These are phyloP conservation scores for Gynostemma pentaphyllum DNA, from an alignment of 306 rosid species.

Conservation along the genomic window DNA sequence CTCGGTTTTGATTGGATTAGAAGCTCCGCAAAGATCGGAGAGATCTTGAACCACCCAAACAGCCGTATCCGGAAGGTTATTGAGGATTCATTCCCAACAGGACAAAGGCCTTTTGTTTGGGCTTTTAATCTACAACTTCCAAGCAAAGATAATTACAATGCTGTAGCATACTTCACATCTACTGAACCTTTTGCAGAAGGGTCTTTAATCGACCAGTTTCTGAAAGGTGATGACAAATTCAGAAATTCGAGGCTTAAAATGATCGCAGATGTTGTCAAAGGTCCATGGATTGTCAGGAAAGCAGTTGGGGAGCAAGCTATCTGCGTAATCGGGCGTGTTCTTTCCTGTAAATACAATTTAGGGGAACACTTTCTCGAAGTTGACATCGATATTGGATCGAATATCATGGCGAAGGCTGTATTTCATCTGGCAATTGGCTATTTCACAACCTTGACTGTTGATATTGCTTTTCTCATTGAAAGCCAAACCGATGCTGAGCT, in stretches of 20 bases:
- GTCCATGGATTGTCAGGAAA: slow-evolving; percentile 88
- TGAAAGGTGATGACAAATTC: slow-evolving; percentile 59
- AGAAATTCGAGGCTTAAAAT: slow-evolving; percentile 77
- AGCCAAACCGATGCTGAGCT: slow-evolving; percentile 62
- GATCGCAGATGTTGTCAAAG: slow-evolving; percentile 68
- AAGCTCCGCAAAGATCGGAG: slow-evolving; percentile 60
- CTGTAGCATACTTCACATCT: slow-evolving; percentile 51
- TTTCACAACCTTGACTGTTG: slow-evolving; percentile 56
- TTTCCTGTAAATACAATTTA: slow-evolving; percentile 44
- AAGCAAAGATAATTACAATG: slow-evolving; percentile 59
- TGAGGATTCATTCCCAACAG: slow-evolving; percentile 44
- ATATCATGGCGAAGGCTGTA: slow-evolving; percentile 77
- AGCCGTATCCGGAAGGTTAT: slow-evolving; percentile 47
- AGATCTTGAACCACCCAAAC: slow-evolving; percentile 45
- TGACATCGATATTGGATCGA: slow-evolving; percentile 83
- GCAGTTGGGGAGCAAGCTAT: slow-evolving; percentile 94
- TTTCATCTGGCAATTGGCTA: slow-evolving; percentile 82
- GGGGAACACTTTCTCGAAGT: slow-evolving; percentile 66
- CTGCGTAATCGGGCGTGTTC: slow-evolving; percentile 68
- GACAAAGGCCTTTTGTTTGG: slow-evolving; percentile 72
- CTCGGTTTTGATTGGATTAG: slow-evolving; percentile 90
- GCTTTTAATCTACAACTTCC: slow-evolving; percentile 87
- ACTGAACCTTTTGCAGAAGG: slow-evolving; percentile 43
- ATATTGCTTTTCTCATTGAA: slow-evolving; percentile 81
- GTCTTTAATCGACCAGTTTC: slow-evolving; percentile 56